phyloP scores from a whole-genome alignment of 208 protist genomes.

The Wallacemonas sp. region DNA sequence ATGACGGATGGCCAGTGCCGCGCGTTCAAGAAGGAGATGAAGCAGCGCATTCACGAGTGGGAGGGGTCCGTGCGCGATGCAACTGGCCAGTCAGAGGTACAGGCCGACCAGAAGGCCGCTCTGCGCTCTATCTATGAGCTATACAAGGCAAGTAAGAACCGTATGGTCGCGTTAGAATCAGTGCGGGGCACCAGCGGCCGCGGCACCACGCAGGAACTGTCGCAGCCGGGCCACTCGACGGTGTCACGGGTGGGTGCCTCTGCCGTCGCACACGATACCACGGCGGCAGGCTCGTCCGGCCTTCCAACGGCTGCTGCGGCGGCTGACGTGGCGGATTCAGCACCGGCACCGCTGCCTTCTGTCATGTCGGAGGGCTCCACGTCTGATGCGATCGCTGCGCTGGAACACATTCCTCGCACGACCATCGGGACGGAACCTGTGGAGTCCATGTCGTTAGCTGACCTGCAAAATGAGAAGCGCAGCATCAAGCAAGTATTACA shows the following conservation, averaged over 20 bases:
- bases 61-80: constrained; percentile 68
- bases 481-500: constrained; percentile 77
- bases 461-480: constrained; percentile 66
- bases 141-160: constrained; percentile 74
- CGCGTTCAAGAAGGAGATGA: constrained; percentile 85
- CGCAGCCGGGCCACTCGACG: constrained; percentile 5
- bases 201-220: constrained; percentile 5
- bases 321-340: background rate
- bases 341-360: background rate
- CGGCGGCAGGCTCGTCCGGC: background rate
- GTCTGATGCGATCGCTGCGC: background rate
- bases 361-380: background rate
- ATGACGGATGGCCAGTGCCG: constrained; percentile 65
- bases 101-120: constrained; percentile 62
- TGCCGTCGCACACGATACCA: no score
- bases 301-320: background rate
- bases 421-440: constrained; percentile 46
- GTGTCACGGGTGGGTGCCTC: constrained; percentile 17
- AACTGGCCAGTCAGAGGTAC: constrained; percentile 57
- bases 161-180: constrained; percentile 39
- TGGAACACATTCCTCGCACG: constrained; percentile 17
- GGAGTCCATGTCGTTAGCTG: constrained; percentile 45
- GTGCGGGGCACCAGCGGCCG: background rate
- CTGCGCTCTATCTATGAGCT: constrained; percentile 85
- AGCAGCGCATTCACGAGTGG: constrained; percentile 89